Evolutionary conservation across 2,329 filamentous ascomycete species (phyloP).

Genomic region (Fusarium sarcochroum): DNA sequence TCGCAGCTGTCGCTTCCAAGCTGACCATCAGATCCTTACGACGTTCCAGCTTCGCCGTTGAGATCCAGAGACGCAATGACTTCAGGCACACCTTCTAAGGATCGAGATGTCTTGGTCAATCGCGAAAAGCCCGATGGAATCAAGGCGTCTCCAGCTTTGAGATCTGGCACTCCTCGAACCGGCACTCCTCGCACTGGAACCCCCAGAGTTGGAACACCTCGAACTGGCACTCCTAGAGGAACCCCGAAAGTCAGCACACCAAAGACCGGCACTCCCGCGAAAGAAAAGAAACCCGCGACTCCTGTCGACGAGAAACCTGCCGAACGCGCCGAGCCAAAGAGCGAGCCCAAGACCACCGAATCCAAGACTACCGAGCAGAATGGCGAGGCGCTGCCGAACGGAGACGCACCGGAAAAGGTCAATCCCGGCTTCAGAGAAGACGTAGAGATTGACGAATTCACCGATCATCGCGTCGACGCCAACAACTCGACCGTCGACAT

Average conservation of each 20-base stretch:
- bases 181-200: constrained; percentile 26
- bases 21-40: constrained; percentile 45
- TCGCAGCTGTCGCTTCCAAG: neutral
- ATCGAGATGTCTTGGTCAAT: constrained; percentile 31
- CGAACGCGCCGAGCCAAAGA: constrained; percentile 3
- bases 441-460: constrained; percentile 44
- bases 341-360: constrained; percentile 2
- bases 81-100: constrained; percentile 28
- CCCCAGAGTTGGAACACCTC: constrained; percentile 12
- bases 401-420: constrained; percentile 6
- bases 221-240: neutral
- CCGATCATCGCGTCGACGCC: constrained; percentile 40
- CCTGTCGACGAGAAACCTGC: neutral
- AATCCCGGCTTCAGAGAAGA: constrained; percentile 34
- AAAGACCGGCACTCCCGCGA: constrained; percentile 25
- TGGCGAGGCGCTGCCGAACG: constrained; percentile 26
- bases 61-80: constrained; percentile 26
- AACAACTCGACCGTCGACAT: constrained; percentile 46
- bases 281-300: constrained; percentile 14
- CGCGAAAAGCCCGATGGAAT: constrained; percentile 28
- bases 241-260: constrained; percentile 15
- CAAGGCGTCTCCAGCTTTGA: constrained; percentile 27
- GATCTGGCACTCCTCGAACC: constrained; percentile 20
- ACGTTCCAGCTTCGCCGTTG: constrained; percentile 42
- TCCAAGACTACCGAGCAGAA: constrained; percentile 5